These are phyloP conservation scores for Claviceps pazoutovae DNA, from an alignment of 2,329 filamentous ascomycete genomes.

Conservation along the genomic window DNA sequence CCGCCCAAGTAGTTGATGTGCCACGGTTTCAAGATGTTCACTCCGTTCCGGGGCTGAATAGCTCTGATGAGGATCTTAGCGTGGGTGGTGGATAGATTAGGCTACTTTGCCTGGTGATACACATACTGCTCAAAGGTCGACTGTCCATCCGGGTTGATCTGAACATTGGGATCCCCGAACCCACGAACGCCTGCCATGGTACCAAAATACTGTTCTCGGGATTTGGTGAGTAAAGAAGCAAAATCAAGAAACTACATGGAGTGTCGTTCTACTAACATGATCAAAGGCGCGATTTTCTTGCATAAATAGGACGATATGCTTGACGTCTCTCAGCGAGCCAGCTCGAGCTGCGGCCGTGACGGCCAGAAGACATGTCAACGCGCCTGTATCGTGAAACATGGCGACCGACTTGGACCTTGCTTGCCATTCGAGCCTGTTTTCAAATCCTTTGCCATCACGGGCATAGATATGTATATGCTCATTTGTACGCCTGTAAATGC, in stretches of 20 bases:
- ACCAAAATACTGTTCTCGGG: conserved; percentile 32
- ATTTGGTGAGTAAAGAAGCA: background rate
- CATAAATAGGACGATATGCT: conserved; percentile 46
- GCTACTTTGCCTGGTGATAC: background rate
- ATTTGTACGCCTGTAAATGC: background rate
- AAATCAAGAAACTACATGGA: background rate
- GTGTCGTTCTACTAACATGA: conserved; percentile 12
- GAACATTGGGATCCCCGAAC: conserved; percentile 30
- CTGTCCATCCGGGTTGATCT: conserved; percentile 19
- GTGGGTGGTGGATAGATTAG: background rate
- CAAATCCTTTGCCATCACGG: background rate
- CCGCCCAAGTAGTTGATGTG: conserved; percentile 34
- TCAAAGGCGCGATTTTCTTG: conserved; percentile 27
- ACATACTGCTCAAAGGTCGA: conserved; percentile 36
- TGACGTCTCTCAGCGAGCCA: conserved; percentile 33
- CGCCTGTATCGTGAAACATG: background rate
- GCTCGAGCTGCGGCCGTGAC: conserved; percentile 13
- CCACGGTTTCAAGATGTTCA: conserved; percentile 35
- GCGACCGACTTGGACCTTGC: background rate
- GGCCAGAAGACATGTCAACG: conserved; percentile 6
- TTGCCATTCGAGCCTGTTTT: background rate
- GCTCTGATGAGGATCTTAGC: background rate
- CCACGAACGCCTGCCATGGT: conserved; percentile 41
- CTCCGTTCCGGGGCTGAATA: conserved; percentile 18
- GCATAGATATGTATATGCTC: background rate